phyloP scores from a whole-genome alignment of 768 basidiomycete genomes.

The Xerocomus brunneocitrinus region DNA sequence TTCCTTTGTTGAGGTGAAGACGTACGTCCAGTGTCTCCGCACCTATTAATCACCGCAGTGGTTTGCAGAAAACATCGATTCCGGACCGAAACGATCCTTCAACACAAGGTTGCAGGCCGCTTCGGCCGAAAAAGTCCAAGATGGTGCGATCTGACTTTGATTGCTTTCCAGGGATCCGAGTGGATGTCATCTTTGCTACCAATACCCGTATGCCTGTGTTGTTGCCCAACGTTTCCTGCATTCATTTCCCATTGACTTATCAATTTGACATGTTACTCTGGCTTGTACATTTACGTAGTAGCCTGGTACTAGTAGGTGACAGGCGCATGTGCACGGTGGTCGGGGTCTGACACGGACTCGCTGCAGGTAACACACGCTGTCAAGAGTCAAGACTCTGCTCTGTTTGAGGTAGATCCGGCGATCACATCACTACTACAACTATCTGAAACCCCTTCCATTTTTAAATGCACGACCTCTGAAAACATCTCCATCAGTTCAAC shows the following conservation, averaged over 20 bases:
- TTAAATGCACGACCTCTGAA: slow-evolving; percentile 17
- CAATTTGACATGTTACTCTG: slow-evolving; percentile 2
- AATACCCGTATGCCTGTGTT: no score
- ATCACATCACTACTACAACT: slow-evolving; percentile 17
- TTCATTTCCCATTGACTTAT: not conserved
- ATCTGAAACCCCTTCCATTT: slow-evolving; percentile 25
- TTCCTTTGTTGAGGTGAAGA: slow-evolving; percentile 49
- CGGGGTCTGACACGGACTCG: slow-evolving; percentile 16
- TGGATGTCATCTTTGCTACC: not conserved
- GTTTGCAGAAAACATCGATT: slow-evolving; percentile 30
- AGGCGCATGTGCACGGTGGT: slow-evolving; percentile 16
- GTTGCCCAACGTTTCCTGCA: not conserved
- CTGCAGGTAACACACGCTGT: slow-evolving; percentile 16
- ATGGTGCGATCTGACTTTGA: not conserved
- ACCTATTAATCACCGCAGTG: slow-evolving; percentile 14
- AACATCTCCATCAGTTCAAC: slow-evolving; percentile 6
- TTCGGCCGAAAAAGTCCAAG: not conserved
- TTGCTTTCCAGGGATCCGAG: no score
- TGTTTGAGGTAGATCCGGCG: slow-evolving; percentile 16
- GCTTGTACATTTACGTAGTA: slow-evolving; percentile 11
- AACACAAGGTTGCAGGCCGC: not conserved
- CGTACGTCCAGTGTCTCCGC: not conserved
- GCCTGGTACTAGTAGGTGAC: not conserved
- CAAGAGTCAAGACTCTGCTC: slow-evolving; percentile 10
- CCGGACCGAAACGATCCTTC: not conserved